Evolutionary conservation across 176 grass and related monocot genomes (phyloP), one percentile per base, ranked within the genome.

Genomic region (Oryza coarctata): DNA sequence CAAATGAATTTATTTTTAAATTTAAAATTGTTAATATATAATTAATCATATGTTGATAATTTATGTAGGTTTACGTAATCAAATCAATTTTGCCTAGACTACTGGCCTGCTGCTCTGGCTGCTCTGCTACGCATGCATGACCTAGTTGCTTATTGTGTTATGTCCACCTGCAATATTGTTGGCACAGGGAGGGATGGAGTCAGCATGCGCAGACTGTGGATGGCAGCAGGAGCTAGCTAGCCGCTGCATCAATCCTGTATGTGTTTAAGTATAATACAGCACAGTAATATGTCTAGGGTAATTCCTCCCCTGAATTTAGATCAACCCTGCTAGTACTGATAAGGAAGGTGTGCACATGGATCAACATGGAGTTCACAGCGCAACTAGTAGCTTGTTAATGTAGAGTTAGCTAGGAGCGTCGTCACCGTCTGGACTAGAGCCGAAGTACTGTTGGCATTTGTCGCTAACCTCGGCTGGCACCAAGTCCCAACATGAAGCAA

Each of bases 401-500:
- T 33, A 33, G 32, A 33, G 32, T 33, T 33, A 4, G 32, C 32
- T 33, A 33, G 32, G 32, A 33, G 27, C 30, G 3, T 18, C 29
- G 22, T 38, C 34, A 10, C 25, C 23, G 14, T 40, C 29, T 28
- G 29, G 22, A 20, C n/a, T 55, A 50, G 50, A 2, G 17, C 4
- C 36, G 20, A 18, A 28, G n/a, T 22, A 22, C 41, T 55, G 60
- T 77, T 17, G 20, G 18, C 13, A 77, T 83, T 86, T 83, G 88
- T 85, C 79, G 41, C 26, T 7, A 1, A 11, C 34, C 55, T n/a
- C 55, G 55, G 26, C 35, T 3, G 6, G 55, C 22, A 18, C 22
- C 88, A 79, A 86, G 68, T 90, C 74, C 84, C 79, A 31, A 78
- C 14, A 81, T 27, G 66, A 31, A 62, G 62, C 62, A 10, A 60